Conservation (phyloP, 2,329 filamentous ascomycete genomes). For the Venturia nashicola region DNA sequence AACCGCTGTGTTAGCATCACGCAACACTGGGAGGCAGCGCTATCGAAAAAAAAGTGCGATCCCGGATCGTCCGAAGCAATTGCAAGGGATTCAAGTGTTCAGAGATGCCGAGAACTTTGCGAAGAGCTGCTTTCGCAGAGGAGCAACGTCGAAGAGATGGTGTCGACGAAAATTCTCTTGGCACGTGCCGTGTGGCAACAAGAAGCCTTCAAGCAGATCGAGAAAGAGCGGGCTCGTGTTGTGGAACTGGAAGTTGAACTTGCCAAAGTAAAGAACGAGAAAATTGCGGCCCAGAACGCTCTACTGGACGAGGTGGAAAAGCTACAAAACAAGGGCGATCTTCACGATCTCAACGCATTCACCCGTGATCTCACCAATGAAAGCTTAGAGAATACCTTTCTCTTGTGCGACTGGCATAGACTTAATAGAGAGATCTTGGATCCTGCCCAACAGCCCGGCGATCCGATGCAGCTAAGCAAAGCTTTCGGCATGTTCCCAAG, state of each 20-base stretch:
- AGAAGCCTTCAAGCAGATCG: not conserved
- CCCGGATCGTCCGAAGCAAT: not conserved
- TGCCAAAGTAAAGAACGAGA: not conserved
- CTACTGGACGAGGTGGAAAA: not conserved
- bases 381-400: not conserved
- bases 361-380: not conserved
- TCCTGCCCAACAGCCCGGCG: not conserved
- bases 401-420: not conserved
- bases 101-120: not conserved
- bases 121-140: not conserved
- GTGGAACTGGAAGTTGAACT: not conserved
- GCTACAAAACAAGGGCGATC: not conserved
- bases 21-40: not conserved
- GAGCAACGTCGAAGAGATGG: not conserved
- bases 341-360: not conserved
- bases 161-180: not conserved
- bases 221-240: not conserved
- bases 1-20: not conserved
- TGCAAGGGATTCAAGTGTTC: not conserved
- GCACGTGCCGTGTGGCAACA: not conserved
- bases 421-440: not conserved
- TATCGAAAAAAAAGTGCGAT: not conserved
- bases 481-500: not conserved
- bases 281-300: not conserved
- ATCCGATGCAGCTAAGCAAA: not conserved